Evolutionary conservation across 1,284 basidiomycete genomes (phyloP), one percentile per base, ranked within the genome.

Genomic region (Pseudozyma sp.): DNA sequence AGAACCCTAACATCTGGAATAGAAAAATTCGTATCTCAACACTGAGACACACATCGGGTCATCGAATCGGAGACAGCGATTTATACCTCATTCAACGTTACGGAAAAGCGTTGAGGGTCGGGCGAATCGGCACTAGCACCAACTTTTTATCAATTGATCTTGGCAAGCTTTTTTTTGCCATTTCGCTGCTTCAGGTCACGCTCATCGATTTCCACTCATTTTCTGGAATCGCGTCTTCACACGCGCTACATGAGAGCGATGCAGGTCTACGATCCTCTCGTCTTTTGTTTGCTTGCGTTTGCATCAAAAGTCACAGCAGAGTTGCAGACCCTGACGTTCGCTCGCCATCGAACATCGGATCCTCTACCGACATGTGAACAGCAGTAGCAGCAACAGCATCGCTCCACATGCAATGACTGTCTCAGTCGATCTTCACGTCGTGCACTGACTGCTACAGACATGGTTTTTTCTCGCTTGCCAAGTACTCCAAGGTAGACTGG

Each of bases 161-260:
- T 45, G 40, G 7, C 19, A 44, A 44, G n/a, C n/a, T n/a, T n/a
- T n/a, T n/a, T n/a, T n/a, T 18, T 16, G 9, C 43, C n/a, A 7
- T n/a, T 16, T 9, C 5, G 43, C 18, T 38, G 40, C 31, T 45
- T 45, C 35, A 49, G 38, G 36, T 57, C 55, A 49, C 55, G 45
- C 45, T 49, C 44, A 16, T 39, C 43, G 34, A 36, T 19, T 19
- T 9, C 14, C 52, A 38, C 40, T 25, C 14, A 31, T 3, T 38
- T 7, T 14, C 16, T 40, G 14, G 12, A 36, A 21, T 38, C 55
- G 55, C 55, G 55, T 57, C 55, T 49, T 57, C 19, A 48, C 55
- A 25, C 55, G 55, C 55, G 36, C 11, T 35, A n/a, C 31, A 25
- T 25, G 21, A 12, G 16, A n/a, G 11, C 48, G 18, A 44, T 47